Percentiles rank a stretch among this genome's conserved stretches.
These are phyloP conservation scores for Tetracentron sinense DNA, from an alignment of 164 flowering plant genomes.

Conservation along the genomic window DNA sequence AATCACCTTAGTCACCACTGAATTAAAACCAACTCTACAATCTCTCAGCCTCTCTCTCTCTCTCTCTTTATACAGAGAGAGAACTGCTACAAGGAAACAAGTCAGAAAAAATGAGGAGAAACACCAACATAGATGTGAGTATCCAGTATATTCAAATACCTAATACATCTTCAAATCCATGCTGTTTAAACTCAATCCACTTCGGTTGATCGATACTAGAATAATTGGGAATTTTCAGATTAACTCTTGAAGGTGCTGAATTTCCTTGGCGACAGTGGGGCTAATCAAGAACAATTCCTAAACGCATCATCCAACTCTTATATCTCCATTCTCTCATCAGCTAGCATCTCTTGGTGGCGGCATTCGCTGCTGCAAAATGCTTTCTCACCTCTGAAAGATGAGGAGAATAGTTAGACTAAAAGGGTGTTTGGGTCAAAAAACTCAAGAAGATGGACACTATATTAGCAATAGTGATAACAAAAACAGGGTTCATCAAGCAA, in stretches of 20 bases:
- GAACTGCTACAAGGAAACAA: background rate
- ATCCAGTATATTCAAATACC: background rate
- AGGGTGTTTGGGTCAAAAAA: no score
- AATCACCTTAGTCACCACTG: conserved; percentile 9
- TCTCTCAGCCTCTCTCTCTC: conserved; percentile 18
- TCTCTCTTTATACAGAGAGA: conserved; percentile 15
- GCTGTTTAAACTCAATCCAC: background rate
- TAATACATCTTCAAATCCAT: background rate
- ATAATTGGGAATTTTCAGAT: background rate
- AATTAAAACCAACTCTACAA: conserved; percentile 16
- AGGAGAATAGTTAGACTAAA: background rate
- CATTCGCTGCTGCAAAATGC: conserved; percentile 59
- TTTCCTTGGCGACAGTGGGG: background rate
- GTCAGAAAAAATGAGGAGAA: background rate
- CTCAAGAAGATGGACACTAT: no score
- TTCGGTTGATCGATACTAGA: background rate
- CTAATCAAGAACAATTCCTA: background rate
- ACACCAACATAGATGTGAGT: background rate
- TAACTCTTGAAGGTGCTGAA: background rate
- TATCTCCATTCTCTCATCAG: conserved; percentile 32
- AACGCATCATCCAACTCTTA: conserved; percentile 16
- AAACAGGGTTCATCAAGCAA: no score
- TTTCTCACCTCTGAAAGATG: conserved; percentile 51
- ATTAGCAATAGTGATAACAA: no score
- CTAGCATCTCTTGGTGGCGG: conserved; percentile 46